Conservation (phyloP, 2,329 filamentous ascomycete genomes). For the Curvularia sp. region DNA sequence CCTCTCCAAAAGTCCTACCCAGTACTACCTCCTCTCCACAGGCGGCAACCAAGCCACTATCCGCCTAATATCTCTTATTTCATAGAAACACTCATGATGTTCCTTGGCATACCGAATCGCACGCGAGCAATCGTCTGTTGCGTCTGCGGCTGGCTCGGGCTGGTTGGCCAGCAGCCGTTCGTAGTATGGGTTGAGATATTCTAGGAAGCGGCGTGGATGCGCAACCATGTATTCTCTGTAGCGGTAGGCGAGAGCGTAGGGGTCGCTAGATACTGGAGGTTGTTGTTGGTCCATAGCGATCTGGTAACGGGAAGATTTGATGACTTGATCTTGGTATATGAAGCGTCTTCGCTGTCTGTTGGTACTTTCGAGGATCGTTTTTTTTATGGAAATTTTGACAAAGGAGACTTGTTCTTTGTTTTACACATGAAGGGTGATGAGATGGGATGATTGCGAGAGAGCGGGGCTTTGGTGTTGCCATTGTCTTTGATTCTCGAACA, state of each 20-base stretch:
- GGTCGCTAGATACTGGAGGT: conserved; percentile 17
- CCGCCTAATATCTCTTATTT: conserved; percentile 23
- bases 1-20: background rate
- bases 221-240: conserved; percentile 31
- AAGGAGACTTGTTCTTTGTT: background rate
- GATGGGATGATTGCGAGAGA: background rate
- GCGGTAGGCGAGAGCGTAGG: conserved; percentile 31
- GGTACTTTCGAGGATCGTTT: background rate
- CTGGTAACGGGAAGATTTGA: background rate
- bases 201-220: conserved; percentile 14
- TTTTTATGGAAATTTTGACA: background rate
- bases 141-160: conserved; percentile 22
- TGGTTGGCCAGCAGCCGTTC: conserved; percentile 34
- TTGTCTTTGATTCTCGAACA: background rate
- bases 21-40: background rate
- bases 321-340: background rate
- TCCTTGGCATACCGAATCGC: conserved; percentile 33
- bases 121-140: conserved; percentile 27
- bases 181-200: conserved; percentile 29
- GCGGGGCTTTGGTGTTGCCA: background rate
- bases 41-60: conserved; percentile 27
- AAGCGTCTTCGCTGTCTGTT: background rate
- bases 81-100: conserved; percentile 33
- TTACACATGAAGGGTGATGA: background rate
- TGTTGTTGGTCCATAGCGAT: background rate